Evolutionary conservation across 352 stramenopile genomes (phyloP).

Genomic region (Phytophthora podocarpi): DNA sequence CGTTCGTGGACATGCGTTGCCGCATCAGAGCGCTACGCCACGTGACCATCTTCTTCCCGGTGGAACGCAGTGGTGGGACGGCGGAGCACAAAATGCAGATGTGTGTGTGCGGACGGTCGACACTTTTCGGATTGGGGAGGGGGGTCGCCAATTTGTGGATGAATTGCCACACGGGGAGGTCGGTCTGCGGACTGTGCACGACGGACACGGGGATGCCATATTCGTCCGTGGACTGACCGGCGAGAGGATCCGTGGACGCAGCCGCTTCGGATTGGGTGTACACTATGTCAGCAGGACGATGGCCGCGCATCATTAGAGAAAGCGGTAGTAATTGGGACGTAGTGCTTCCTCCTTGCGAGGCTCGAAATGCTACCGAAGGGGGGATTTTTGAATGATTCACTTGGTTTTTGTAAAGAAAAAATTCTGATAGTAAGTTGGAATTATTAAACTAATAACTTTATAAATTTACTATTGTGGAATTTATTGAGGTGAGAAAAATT

Average conservation of each 20-base stretch:
- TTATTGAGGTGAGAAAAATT: too few species aligned
- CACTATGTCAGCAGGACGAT: not conserved
- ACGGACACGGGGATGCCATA: constrained; percentile 32
- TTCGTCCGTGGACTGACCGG: constrained; percentile 22
- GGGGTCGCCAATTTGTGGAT: constrained; percentile 36
- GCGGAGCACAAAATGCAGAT: constrained; percentile 40
- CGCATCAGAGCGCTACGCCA: constrained; percentile 43
- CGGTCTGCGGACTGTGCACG: constrained; percentile 32
- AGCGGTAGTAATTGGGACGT: constrained; percentile 27
- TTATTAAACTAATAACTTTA: too few species aligned
- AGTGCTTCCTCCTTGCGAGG: too few species aligned
- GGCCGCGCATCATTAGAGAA: constrained; percentile 8
- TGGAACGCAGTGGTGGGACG: constrained; percentile 3
- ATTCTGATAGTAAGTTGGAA: too few species aligned
- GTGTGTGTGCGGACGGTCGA: constrained; percentile 34
- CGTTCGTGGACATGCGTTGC: constrained; percentile 48
- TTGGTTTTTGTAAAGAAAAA: constrained; percentile 22
- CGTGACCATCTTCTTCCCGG: constrained; percentile 1
- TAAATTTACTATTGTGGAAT: too few species aligned
- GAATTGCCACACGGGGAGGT: constrained; percentile 44
- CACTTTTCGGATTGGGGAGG: constrained; percentile 20
- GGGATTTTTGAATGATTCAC: constrained; percentile 11
- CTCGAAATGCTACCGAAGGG: constrained; percentile 19
- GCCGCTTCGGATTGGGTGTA: not conserved
- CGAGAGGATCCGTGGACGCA: not conserved